A percentile compares a stretch with the other conserved stretches of the same genome.
Evolutionary conservation across 169 alveolate genomes (phyloP).

Genomic region (Ichthyophthirius multifiliis): DNA sequence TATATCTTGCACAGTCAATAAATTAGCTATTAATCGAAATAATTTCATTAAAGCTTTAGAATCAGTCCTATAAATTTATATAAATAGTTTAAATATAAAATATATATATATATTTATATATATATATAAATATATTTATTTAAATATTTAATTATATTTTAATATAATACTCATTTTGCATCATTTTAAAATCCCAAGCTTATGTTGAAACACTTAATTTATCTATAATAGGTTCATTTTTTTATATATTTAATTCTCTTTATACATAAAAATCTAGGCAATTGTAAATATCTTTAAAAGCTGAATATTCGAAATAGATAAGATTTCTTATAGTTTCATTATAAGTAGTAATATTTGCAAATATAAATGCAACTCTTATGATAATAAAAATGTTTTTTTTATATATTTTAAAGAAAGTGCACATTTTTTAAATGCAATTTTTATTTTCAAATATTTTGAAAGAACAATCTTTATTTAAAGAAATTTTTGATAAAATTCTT

Average conservation of each 20-base stretch:
- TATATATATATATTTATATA: neutral
- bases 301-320: constrained; percentile 17
- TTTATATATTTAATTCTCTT: constrained; percentile 11
- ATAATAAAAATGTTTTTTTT: constrained; percentile 26
- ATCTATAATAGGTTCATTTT: constrained; percentile 9
- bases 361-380: constrained; percentile 36
- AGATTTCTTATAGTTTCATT: constrained; percentile 31
- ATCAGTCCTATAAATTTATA: constrained; percentile 12
- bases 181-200: constrained; percentile 41
- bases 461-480: constrained; percentile 38
- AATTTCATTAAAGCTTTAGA: constrained; percentile 35
- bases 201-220: constrained; percentile 15
- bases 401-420: constrained; percentile 21
- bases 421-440: constrained; percentile 20
- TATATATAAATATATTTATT: neutral
- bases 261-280: constrained; percentile 35
- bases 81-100: neutral
- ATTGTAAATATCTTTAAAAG: constrained; percentile 21
- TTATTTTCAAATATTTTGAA: constrained; percentile 16
- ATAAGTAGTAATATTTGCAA: constrained; percentile 40
- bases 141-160: neutral
- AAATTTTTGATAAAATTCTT: constrained; percentile 39
- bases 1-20: constrained; percentile 34
- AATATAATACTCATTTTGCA: constrained; percentile 31
- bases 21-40: constrained; percentile 32